Evolutionary conservation across 2,329 filamentous ascomycete species (phyloP).

Genomic region (Aspergillus glaucus): DNA sequence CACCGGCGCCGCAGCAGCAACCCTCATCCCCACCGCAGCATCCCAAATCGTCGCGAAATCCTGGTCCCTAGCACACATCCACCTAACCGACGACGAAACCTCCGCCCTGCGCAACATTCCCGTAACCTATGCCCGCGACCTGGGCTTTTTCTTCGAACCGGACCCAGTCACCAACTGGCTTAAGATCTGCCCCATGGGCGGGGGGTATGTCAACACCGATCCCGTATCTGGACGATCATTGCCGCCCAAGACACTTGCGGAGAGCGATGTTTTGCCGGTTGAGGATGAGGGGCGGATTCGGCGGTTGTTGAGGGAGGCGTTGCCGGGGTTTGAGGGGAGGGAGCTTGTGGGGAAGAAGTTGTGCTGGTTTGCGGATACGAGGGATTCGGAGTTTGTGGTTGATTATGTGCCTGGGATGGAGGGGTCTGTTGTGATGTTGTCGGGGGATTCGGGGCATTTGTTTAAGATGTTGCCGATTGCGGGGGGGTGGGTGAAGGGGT

Average conservation of each 20-base stretch:
- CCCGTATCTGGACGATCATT: constrained; percentile 34
- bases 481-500: constrained; percentile 48
- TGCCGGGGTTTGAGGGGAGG: constrained; percentile 49
- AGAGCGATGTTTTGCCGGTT: constrained; percentile 45
- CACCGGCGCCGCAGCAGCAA: constrained; percentile 45
- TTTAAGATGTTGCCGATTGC: constrained; percentile 59
- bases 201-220: constrained; percentile 51
- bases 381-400: constrained; percentile 55
- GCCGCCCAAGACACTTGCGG: constrained; percentile 32
- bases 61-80: constrained; percentile 56
- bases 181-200: constrained; percentile 56
- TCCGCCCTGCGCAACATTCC: constrained; percentile 52
- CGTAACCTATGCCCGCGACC: constrained; percentile 54
- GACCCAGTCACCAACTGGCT: constrained; percentile 53
- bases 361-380: constrained; percentile 61
- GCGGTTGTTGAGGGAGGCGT: constrained; percentile 45
- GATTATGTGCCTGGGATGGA: constrained; percentile 50
- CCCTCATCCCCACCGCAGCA: constrained; percentile 46
- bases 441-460: constrained; percentile 56
- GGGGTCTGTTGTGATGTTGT: constrained; percentile 45
- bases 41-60: constrained; percentile 49
- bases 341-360: constrained; percentile 52
- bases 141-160: constrained; percentile 62
- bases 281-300: constrained; percentile 50
- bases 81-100: constrained; percentile 51